These are phyloP conservation scores for Cardamine chenopodiifolia DNA, from an alignment of 345 rosid genomes.

Conservation along the genomic window DNA sequence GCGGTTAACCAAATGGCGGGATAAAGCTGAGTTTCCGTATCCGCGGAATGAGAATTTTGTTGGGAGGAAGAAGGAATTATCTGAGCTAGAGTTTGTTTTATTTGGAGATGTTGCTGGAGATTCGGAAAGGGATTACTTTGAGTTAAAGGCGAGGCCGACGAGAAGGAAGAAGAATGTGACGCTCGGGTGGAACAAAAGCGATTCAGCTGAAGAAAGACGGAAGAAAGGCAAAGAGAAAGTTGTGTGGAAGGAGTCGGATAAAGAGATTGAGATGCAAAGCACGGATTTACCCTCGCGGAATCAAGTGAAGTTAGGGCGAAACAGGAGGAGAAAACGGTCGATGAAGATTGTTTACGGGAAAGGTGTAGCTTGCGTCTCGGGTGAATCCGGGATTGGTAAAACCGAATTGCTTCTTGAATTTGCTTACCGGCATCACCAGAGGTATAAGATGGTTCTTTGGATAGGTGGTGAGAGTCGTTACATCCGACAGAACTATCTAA, in stretches of 20 bases:
- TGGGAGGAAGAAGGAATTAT: conserved; percentile 89
- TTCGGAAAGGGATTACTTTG: conserved; percentile 78
- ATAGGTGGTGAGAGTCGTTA: conserved; percentile 89
- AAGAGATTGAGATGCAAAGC: conserved; percentile 90
- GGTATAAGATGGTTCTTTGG: conserved; percentile 96
- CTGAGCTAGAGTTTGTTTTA: conserved; percentile 84
- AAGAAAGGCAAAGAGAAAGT: conserved; percentile 88
- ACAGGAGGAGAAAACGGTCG: conserved; percentile 66
- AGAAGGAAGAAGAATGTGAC: conserved; percentile 67
- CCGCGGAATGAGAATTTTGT: conserved; percentile 77
- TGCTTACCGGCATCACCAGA: conserved; percentile 81
- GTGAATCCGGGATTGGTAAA: conserved; percentile 91
- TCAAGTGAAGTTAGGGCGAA: conserved; percentile 51
- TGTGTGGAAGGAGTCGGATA: conserved; percentile 93
- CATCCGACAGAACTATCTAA: conserved; percentile 82
- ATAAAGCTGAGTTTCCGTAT: conserved; percentile 79
- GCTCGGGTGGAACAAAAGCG: conserved; percentile 71
- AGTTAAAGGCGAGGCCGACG: conserved; percentile 65
- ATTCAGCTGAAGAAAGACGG: conserved; percentile 53
- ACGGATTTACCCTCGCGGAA: conserved; percentile 45
- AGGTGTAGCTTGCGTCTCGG: conserved; percentile 87
- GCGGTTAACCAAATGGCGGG: conserved; percentile 78
- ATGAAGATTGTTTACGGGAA: conserved; percentile 70
- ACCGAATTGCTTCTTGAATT: conserved; percentile 96
- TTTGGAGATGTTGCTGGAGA: conserved; percentile 86